phyloP scores from a whole-genome alignment of 352 stramenopile genomes.

The Pythium rishiriense region DNA sequence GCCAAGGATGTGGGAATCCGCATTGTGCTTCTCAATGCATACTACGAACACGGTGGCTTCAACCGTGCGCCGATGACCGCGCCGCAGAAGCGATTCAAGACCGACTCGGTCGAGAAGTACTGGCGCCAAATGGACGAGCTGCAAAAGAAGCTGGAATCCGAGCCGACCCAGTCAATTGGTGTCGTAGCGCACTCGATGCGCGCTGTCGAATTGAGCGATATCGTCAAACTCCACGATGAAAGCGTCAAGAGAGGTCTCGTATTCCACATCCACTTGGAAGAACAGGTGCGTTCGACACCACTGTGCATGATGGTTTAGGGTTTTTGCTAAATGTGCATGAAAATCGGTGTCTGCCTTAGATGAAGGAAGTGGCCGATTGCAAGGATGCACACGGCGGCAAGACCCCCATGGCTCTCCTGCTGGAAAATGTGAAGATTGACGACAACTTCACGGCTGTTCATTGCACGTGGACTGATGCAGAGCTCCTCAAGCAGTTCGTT shows the following conservation, averaged over 20 bases:
- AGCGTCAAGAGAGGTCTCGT: conserved; percentile 49
- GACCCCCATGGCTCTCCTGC: conserved; percentile 63
- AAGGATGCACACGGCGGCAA: conserved; percentile 52
- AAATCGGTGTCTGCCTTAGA: conserved; percentile 17
- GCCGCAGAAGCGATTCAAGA: conserved; percentile 73
- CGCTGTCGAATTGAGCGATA: conserved; percentile 56
- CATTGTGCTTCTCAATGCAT: conserved; percentile 75
- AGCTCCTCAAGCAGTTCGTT: conserved; percentile 57
- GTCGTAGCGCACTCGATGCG: conserved; percentile 81
- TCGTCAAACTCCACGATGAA: conserved; percentile 67
- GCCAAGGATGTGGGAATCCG: conserved; percentile 67
- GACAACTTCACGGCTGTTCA: conserved; percentile 79
- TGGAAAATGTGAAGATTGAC: conserved; percentile 67
- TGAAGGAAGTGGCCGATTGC: conserved; percentile 78
- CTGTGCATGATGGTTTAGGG: too few species aligned
- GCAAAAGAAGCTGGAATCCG: conserved; percentile 28
- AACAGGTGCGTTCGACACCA: too few species aligned
- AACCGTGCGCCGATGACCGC: conserved; percentile 55
- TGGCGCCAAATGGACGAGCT: conserved; percentile 71
- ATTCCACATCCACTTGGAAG: conserved; percentile 24
- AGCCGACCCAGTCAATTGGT: conserved; percentile 54
- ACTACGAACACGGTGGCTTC: conserved; percentile 75
- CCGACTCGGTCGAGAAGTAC: conserved; percentile 60
- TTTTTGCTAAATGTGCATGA: not conserved
- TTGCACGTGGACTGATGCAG: conserved; percentile 68